Percentiles rank a stretch among this genome's conserved stretches.
These are phyloP conservation scores for Xylaria sp. DNA, from an alignment of 2,329 filamentous ascomycete genomes.

Conservation along the genomic window DNA sequence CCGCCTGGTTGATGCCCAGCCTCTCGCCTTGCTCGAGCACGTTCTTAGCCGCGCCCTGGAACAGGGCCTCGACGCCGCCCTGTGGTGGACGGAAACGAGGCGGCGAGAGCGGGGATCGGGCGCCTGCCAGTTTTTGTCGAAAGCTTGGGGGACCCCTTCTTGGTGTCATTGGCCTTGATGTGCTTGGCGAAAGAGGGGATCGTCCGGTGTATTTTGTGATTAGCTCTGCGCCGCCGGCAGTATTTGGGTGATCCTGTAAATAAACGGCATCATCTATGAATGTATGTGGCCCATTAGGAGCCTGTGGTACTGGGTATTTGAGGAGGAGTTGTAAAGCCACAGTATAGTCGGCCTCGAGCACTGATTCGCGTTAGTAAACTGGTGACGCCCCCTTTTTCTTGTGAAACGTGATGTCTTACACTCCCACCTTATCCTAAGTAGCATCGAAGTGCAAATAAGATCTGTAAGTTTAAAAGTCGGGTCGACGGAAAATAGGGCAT, in stretches of 20 bases:
- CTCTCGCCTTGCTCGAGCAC: constrained; percentile 78
- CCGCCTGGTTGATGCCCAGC: constrained; percentile 81
- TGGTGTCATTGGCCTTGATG: constrained; percentile 50
- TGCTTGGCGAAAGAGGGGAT: constrained; percentile 51
- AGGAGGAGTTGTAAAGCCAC: constrained; percentile 82
- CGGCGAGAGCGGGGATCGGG: constrained; percentile 60
- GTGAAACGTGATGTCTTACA: constrained; percentile 58
- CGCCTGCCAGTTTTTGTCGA: constrained; percentile 54
- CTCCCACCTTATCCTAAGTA: constrained; percentile 90
- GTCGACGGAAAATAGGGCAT: constrained; percentile 88
- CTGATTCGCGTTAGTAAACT: constrained; percentile 55
- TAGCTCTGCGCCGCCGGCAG: constrained; percentile 70
- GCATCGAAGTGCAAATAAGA: constrained; percentile 92
- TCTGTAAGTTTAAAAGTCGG: constrained; percentile 83
- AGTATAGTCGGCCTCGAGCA: constrained; percentile 89
- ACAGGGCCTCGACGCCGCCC: constrained; percentile 72
- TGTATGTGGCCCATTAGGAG: constrained; percentile 73
- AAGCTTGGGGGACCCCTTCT: constrained; percentile 51
- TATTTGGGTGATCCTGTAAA: constrained; percentile 71
- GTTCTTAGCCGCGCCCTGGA: constrained; percentile 80
- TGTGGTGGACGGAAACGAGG: constrained; percentile 62
- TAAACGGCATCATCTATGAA: constrained; percentile 89
- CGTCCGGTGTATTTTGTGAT: constrained; percentile 77
- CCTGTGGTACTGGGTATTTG: constrained; percentile 77
- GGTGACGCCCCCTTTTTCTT: constrained; percentile 11